Conservation (phyloP, 352 stramenopile genomes). For the Pythium rhizo-oryzae region DNA sequence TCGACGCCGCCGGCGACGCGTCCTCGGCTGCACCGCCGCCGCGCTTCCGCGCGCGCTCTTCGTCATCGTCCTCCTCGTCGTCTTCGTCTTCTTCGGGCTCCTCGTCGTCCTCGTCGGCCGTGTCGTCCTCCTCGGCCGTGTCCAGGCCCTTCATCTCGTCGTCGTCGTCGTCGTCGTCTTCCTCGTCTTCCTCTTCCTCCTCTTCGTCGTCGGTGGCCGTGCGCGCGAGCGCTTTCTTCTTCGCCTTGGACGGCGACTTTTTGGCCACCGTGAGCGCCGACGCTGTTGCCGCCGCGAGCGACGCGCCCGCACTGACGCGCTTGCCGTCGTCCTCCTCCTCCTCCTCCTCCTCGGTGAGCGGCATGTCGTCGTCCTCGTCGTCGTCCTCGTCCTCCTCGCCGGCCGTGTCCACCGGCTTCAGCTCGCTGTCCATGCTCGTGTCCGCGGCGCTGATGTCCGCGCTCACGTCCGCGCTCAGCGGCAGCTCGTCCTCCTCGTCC, state of each 20-base stretch:
- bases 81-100: constrained; percentile 42
- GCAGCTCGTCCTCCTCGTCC: constrained; percentile 27
- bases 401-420: constrained; percentile 37
- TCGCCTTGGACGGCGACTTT: constrained; percentile 29
- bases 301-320: not conserved
- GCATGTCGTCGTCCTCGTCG: constrained; percentile 37
- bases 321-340: constrained; percentile 27
- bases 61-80: constrained; percentile 25
- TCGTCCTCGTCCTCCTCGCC: constrained; percentile 48
- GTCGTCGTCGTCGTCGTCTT: constrained; percentile 38
- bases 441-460: constrained; percentile 7
- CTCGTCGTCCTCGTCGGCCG: constrained; percentile 30
- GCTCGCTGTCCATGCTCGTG: constrained; percentile 16
- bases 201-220: constrained; percentile 29
- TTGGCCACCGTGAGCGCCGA: not conserved
- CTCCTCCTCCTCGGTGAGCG: constrained; percentile 64
- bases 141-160: constrained; percentile 50
- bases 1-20: constrained; percentile 16
- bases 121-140: constrained; percentile 38
- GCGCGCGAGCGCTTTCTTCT: constrained; percentile 30
- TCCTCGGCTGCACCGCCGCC: constrained; percentile 1
- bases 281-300: not conserved
- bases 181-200: constrained; percentile 30
- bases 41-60: constrained; percentile 4
- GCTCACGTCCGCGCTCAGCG: too few relatives aligned